phyloP scores from a whole-genome alignment of 208 protist genomes.

The Ichthyophonus hoferi region DNA sequence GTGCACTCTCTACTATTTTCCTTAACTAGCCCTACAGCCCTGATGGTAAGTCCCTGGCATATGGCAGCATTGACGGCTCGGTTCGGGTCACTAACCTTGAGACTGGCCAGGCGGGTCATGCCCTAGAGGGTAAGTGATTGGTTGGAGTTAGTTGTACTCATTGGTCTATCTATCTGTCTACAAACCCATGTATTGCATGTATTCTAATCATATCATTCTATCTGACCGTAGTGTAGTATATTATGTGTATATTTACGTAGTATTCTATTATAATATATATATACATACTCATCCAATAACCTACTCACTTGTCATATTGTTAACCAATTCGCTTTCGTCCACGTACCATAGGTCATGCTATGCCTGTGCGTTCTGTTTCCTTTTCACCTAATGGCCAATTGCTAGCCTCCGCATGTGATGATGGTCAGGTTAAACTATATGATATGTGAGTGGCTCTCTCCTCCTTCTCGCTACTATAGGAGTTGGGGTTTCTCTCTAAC shows the following conservation, averaged over 20 bases:
- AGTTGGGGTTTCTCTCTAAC: too few species aligned
- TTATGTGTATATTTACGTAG: too few species aligned
- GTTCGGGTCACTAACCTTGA: background rate
- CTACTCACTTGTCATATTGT: background rate
- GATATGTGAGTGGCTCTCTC: background rate
- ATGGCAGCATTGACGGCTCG: background rate
- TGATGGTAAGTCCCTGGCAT: background rate
- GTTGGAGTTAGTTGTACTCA: too few species aligned
- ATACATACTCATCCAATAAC: too few species aligned
- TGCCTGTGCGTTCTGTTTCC: background rate
- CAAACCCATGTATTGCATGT: too few species aligned
- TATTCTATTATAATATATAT: too few species aligned
- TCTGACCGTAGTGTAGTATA: too few species aligned
- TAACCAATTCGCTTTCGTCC: background rate
- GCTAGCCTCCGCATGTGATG: conserved; percentile 11
- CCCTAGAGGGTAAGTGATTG: conserved; percentile 18
- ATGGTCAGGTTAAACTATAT: background rate
- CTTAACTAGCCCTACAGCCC: conserved; percentile 2
- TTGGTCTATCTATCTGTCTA: too few species aligned
- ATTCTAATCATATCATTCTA: too few species aligned
- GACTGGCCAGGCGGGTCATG: background rate
- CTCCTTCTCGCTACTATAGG: background rate
- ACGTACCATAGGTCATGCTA: background rate
- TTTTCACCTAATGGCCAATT: conserved; percentile 13
- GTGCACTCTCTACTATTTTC: background rate